Evolutionary conservation across 306 rosid genomes (phyloP).

Genomic region (Glycine latifolia): DNA sequence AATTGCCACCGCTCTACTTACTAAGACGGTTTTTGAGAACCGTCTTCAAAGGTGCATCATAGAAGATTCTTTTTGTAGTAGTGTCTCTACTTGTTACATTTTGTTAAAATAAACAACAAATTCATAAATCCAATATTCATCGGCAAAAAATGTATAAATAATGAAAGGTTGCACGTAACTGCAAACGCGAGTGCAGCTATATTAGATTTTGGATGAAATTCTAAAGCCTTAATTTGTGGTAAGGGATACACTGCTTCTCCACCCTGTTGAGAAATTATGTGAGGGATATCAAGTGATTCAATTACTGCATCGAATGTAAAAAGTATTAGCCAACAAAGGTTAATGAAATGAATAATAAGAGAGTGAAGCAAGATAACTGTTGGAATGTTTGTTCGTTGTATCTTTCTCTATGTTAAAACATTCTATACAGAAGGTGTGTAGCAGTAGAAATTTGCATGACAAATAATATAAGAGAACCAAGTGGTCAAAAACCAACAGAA

Average conservation of each 20-base stretch:
- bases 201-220: conserved; percentile 92
- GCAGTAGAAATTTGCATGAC: conserved; percentile 3
- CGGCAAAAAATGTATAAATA: conserved; percentile 19
- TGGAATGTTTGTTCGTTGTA: conserved; percentile 24
- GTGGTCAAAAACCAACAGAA: conserved; percentile 13
- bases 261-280: conserved; percentile 97
- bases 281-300: conserved; percentile 94
- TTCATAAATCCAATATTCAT: conserved; percentile 39
- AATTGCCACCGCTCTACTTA: too few species aligned
- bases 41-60: too few species aligned
- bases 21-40: too few species aligned
- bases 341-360: conserved; percentile 15
- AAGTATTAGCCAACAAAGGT: conserved; percentile 41
- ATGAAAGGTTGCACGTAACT: conserved; percentile 64
- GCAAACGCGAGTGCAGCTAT: conserved; percentile 86
- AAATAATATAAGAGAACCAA: conserved; percentile 29
- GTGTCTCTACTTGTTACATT: conserved; percentile 73
- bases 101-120: conserved; percentile 56
- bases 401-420: background rate
- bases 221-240: conserved; percentile 80
- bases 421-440: background rate
- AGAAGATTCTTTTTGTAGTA: too few species aligned
- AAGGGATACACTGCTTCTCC: conserved; percentile 97
- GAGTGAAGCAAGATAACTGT: conserved; percentile 29
- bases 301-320: conserved; percentile 71